Percentiles rank a stretch among this genome's conserved stretches.
These are phyloP conservation scores for Stropharia rugosoannulata DNA, from an alignment of 768 basidiomycete species.

Conservation along the genomic window DNA sequence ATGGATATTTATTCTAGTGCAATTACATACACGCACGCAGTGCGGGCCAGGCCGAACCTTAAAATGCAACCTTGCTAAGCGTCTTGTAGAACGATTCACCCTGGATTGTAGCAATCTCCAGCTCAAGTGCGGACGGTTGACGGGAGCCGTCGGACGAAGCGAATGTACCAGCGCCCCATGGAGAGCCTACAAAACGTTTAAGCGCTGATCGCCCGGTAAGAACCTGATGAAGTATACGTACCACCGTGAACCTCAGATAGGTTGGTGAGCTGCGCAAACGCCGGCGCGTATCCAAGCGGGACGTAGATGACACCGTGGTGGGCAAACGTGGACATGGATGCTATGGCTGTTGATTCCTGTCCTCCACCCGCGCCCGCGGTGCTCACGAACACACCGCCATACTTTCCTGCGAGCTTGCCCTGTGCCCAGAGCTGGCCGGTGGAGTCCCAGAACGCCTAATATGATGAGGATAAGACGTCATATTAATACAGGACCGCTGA, in stretches of 20 bases:
- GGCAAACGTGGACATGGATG: slow-evolving; percentile 48
- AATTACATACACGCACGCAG: background rate
- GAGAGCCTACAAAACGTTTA: slow-evolving; percentile 45
- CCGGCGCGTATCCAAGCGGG: slow-evolving; percentile 33
- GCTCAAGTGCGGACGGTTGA: slow-evolving; percentile 50
- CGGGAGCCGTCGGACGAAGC: slow-evolving; percentile 47
- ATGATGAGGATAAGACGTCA: background rate
- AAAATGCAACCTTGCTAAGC: slow-evolving; percentile 34
- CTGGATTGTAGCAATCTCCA: slow-evolving; percentile 51
- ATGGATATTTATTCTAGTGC: too few species aligned
- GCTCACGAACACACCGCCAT: slow-evolving; percentile 68
- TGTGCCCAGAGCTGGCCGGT: slow-evolving; percentile 63
- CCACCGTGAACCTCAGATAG: slow-evolving; percentile 62
- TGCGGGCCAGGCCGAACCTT: background rate
- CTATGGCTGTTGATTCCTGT: slow-evolving; percentile 57
- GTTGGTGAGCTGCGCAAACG: slow-evolving; percentile 32
- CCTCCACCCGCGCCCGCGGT: slow-evolving; percentile 65
- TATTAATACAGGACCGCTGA: background rate
- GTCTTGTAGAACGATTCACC: slow-evolving; percentile 52
- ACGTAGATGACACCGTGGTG: slow-evolving; percentile 58
- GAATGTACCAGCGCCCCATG: slow-evolving; percentile 77
- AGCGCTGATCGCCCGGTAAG: background rate
- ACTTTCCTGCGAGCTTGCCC: slow-evolving; percentile 66
- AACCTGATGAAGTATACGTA: slow-evolving; percentile 27
- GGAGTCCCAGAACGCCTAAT: slow-evolving; percentile 74